Evolutionary conservation across 768 basidiomycete genomes (phyloP), one percentile per base, ranked within the genome.

Genomic region (Trametes cubensis): DNA sequence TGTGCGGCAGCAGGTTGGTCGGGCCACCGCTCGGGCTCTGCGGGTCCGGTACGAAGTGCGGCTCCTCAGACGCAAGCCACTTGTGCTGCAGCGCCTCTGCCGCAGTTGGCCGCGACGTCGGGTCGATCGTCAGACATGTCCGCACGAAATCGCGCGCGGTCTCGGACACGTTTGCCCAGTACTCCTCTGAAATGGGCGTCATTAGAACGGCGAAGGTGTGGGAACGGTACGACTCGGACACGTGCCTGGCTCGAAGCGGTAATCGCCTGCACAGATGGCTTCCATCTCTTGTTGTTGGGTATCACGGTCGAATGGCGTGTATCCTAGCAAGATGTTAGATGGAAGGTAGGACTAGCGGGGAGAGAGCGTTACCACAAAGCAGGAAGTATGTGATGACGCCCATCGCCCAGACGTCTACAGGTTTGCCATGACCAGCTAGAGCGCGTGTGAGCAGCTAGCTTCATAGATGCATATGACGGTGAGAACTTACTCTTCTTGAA

Each of bases 371-470:
- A 72, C 85, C 87, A 54, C 87, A 88, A 26, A 98, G 87, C 4
- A 98, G 79, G 87, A 97, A 97, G 77, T 98, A 98, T 14, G 96
- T 92, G 74, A 99, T 95, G 51, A 99, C 96, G 41, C 96, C 96
- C 85, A 98, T 95, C 0, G 96, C 95, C 95, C 94, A 95, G 58
- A 96, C 77, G 69, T 96, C 96, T 18, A 97, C 95, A 10, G 95
- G 95, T 76, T 92, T 97, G 44, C 90, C 85, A 69, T 99, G 96
- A 4, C 96, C 96, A 58, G 87, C 90, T 91, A 70, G 30, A n/a
- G 55, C 46, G 26, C 6, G 21, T 11, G 21, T 55, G 8, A 58
- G 38, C 41, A 2, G 6, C 34, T 3, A 54, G 28, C 28, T 28
- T 28, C 18, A 44, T 46, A 65, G 57, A 55, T 28, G 42, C 50